Conservation (phyloP, 2,329 filamentous ascomycete genomes). For the Stachybotrys chlorohalonatus region DNA sequence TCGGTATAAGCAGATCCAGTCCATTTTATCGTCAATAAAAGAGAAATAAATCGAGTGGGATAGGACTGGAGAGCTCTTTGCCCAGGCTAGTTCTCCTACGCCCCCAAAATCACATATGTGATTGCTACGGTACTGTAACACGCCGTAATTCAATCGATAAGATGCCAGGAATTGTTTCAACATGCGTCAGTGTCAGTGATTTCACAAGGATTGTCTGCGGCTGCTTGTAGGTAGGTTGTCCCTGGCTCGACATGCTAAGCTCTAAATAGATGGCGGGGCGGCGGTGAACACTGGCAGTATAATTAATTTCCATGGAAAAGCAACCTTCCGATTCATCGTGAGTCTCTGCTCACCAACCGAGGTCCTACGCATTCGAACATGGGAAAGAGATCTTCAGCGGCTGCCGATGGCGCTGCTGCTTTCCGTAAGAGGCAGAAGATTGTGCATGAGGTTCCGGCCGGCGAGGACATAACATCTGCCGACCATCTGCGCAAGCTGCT, state of each 20-base stretch:
- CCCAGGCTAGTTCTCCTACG: too few species aligned
- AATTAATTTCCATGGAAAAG: constrained; percentile 17
- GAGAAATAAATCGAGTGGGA: too few species aligned
- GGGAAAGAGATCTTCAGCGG: constrained; percentile 34
- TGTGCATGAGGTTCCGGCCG: constrained; percentile 46
- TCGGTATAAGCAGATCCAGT: too few species aligned
- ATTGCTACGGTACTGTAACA: too few species aligned
- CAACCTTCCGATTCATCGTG: not conserved
- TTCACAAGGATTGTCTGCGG: too few species aligned
- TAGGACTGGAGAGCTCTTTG: too few species aligned
- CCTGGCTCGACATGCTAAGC: not conserved
- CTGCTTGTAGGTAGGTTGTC: not conserved
- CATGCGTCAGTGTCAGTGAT: too few species aligned
- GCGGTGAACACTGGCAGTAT: constrained; percentile 25
- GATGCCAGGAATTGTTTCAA: too few species aligned
- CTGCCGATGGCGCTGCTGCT: constrained; percentile 28
- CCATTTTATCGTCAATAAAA: too few species aligned
- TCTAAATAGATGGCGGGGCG: constrained; percentile 15
- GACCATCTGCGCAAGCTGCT: constrained; percentile 62
- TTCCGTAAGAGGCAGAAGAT: constrained; percentile 46
- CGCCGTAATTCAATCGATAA: too few species aligned
- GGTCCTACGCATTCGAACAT: constrained; percentile 19
- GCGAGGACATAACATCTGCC: constrained; percentile 52
- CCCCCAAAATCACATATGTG: too few species aligned
- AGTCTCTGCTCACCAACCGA: constrained; percentile 8